Percentiles rank a stretch among this genome's conserved stretches.
Evolutionary conservation across 2,329 filamentous ascomycete genomes (phyloP).

Genomic region (Aspergillus sp.): DNA sequence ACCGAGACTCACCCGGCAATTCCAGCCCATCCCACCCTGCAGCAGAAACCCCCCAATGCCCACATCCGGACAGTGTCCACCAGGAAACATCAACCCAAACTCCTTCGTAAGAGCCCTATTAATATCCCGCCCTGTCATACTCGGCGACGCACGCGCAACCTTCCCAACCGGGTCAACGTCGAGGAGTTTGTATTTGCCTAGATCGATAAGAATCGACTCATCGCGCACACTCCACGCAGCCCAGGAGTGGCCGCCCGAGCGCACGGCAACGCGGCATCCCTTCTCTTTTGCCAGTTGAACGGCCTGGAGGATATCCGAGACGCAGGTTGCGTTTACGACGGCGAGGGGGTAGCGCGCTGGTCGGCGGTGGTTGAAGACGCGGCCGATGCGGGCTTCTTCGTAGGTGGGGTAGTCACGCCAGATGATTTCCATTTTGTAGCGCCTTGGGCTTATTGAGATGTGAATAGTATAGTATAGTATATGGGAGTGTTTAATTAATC

Average conservation of each 20-base stretch:
- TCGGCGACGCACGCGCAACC: constrained; percentile 47
- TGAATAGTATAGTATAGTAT: too few species aligned
- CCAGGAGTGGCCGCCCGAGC: constrained; percentile 52
- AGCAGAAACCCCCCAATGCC: constrained; percentile 57
- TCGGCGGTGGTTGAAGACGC: constrained; percentile 49
- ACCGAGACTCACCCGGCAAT: constrained; percentile 45
- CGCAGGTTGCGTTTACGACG: constrained; percentile 40
- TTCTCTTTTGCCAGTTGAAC: constrained; percentile 39
- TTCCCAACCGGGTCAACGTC: constrained; percentile 39
- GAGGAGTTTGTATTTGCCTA: constrained; percentile 42
- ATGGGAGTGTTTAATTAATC: too few species aligned
- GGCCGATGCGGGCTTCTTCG: constrained; percentile 38
- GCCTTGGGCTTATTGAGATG: too few species aligned
- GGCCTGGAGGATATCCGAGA: constrained; percentile 37
- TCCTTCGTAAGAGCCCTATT: constrained; percentile 21
- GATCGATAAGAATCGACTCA: constrained; percentile 46
- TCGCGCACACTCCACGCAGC: constrained; percentile 52
- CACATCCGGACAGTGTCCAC: constrained; percentile 58
- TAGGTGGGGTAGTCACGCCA: constrained; percentile 29
- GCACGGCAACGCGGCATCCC: constrained; percentile 44
- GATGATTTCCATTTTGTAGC: constrained; percentile 20
- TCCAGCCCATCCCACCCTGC: constrained; percentile 51
- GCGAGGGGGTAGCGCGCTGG: constrained; percentile 43
- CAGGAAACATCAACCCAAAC: constrained; percentile 49
- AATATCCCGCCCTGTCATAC: constrained; percentile 44